These are phyloP conservation scores for Penicillium psychrosexuale DNA, from an alignment of 2,329 filamentous ascomycete genomes.

Conservation along the genomic window DNA sequence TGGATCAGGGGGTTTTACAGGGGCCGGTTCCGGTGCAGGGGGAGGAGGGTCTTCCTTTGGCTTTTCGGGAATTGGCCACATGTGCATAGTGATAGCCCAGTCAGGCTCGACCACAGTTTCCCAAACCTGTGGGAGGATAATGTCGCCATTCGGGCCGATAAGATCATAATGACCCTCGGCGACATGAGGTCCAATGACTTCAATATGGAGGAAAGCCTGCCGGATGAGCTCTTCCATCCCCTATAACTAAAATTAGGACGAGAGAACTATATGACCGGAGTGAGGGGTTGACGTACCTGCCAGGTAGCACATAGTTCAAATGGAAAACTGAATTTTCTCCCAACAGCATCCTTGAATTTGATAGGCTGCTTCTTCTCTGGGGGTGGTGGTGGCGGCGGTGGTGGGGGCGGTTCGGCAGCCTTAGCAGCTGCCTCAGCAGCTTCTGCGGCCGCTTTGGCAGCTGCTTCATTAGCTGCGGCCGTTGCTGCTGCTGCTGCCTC, in stretches of 20 bases:
- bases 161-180: conserved; percentile 77
- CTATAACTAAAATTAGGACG: conserved; percentile 43
- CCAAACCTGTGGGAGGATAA: conserved; percentile 79
- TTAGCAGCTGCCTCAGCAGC: conserved; percentile 33
- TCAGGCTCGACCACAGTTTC: conserved; percentile 77
- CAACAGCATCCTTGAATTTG: conserved; percentile 87
- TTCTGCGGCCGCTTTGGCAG: conserved; percentile 33
- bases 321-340: conserved; percentile 88
- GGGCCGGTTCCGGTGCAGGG: conserved; percentile 22
- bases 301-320: conserved; percentile 81
- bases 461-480: conserved; percentile 38
- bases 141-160: conserved; percentile 73
- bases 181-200: conserved; percentile 71
- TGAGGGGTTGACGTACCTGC: conserved; percentile 57
- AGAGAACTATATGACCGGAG: conserved; percentile 21
- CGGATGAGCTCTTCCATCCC: conserved; percentile 85
- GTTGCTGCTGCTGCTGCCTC: conserved; percentile 40
- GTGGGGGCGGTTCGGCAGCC: conserved; percentile 29
- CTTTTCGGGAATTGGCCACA: conserved; percentile 60
- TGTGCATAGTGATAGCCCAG: conserved; percentile 66
- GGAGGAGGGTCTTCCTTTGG: conserved; percentile 42
- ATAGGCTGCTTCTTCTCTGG: conserved; percentile 69
- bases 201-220: conserved; percentile 77
- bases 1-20: conserved; percentile 21
- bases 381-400: conserved; percentile 33